phyloP scores from a whole-genome alignment of 352 stramenopile species.

The Phytophthora ramorum region DNA sequence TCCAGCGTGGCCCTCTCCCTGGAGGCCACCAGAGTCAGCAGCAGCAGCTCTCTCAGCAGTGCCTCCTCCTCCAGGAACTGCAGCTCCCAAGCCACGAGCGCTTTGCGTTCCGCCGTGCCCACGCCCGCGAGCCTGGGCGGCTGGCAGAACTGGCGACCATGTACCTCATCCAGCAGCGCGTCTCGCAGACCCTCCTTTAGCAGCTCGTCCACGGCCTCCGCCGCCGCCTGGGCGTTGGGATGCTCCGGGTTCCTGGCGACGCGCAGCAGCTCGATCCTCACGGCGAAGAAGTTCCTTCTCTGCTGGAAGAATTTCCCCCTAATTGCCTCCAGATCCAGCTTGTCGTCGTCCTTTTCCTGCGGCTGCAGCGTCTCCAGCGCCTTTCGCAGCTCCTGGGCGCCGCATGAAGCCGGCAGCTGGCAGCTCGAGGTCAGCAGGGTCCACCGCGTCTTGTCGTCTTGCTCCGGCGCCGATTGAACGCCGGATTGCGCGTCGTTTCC shows the following conservation, averaged over 20 bases:
- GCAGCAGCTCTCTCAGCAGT: constrained; percentile 63
- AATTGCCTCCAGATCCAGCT: constrained; percentile 32
- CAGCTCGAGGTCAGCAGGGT: constrained; percentile 35
- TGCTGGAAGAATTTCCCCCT: constrained; percentile 46
- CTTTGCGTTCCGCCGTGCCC: constrained; percentile 29
- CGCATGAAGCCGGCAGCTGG: constrained; percentile 40
- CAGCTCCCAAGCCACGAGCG: constrained; percentile 56
- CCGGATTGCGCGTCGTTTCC: not conserved
- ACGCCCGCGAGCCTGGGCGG: constrained; percentile 49
- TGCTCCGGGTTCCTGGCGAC: constrained; percentile 44
- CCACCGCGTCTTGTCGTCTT: constrained; percentile 37
- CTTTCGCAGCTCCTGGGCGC: not conserved
- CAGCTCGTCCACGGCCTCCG: constrained; percentile 55
- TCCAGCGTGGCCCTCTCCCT: constrained; percentile 46
- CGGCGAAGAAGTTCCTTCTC: constrained; percentile 56
- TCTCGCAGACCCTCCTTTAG: constrained; percentile 64
- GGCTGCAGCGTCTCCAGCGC: constrained; percentile 15
- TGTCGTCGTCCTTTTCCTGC: constrained; percentile 28
- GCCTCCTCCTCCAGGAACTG: constrained; percentile 68
- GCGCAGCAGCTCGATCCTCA: constrained; percentile 65
- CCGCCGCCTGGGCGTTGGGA: constrained; percentile 36
- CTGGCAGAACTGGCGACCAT: constrained; percentile 43
- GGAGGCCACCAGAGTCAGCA: constrained; percentile 54
- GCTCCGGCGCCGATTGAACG: not conserved
- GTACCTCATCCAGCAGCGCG: constrained; percentile 64